Evolutionary conservation across 305 asterid genomes (phyloP), one percentile per base, ranked within the genome.

Genomic region (Solanum chacoense): DNA sequence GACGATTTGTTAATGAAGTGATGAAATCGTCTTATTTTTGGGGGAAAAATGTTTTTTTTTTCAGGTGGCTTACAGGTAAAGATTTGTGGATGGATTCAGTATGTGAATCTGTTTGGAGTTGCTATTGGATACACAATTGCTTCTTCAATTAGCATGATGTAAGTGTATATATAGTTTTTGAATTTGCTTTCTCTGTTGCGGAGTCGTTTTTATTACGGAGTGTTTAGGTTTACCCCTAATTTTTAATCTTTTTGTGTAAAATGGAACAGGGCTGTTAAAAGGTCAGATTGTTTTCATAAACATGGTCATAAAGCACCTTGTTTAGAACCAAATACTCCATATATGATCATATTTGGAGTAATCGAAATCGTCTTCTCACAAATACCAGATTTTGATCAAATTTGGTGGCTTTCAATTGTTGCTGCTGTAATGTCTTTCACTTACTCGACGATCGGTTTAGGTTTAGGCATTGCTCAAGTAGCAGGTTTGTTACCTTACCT

Each of bases 51-150:
- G 31, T 11, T 92, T 67, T 67, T 65, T n/a, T 50, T 10, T 86
- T 38, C 92, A 96, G 98, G 98, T 87, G 99, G 98, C 28, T 92
- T 94, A 86, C 92, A 97, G 78, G 97, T 96, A 22, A 96, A 97
- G 89, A 87, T 97, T 59, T 97, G 99, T 92, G 99, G 99, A 20
- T 94, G 96, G 74, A 95, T 97, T 91, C 99, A 97, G 89, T 97
- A 97, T 85, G 1, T 92, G 69, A 97, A 97, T 96, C 95, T 97
- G 36, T 94, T 97, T 88, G 99, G 98, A 85, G 98, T 95, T 77
- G 99, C 99, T 3, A 87, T 97, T 59, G 98, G 99, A 16, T 97
- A 97, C 88, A 97, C 99, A n/a, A 97, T 97, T 85, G 98, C 98
- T 89, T 89, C 98, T 29, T 91, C 99, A 20, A 93, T 95, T 65